These are phyloP conservation scores for Gossypium aridum DNA, from an alignment of 441 rosid species.

Conservation along the genomic window DNA sequence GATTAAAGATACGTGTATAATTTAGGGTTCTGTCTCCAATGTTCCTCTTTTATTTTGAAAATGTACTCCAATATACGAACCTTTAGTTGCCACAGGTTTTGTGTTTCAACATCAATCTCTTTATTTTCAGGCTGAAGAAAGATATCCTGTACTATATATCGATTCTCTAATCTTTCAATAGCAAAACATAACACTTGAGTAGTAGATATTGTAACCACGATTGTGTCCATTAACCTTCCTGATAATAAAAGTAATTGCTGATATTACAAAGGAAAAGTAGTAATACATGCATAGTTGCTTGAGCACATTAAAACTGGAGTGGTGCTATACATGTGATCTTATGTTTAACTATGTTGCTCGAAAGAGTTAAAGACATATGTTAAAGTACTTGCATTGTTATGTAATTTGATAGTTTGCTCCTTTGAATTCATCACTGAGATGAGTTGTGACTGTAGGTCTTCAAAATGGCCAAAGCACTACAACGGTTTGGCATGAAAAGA, in stretches of 20 bases:
- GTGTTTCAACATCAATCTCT: background rate
- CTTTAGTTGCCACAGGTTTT: background rate
- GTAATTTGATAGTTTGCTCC: background rate
- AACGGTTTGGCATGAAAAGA: slow-evolving; percentile 81
- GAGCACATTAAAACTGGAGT: background rate
- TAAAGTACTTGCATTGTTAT: background rate
- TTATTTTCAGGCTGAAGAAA: background rate
- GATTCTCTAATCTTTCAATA: background rate
- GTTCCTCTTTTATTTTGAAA: background rate
- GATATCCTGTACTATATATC: background rate
- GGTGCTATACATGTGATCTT: background rate
- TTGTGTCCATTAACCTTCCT: background rate
- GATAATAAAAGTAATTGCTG: background rate
- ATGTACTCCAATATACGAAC: background rate
- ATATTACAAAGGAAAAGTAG: background rate
- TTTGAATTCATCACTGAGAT: slow-evolving; percentile 4
- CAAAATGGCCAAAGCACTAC: slow-evolving; percentile 92
- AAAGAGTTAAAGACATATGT: background rate
- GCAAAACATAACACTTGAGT: background rate
- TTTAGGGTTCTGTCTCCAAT: background rate
- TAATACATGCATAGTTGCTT: background rate
- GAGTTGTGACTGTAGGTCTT: slow-evolving; percentile 42
- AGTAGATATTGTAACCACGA: background rate
- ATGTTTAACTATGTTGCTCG: background rate
- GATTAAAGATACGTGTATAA: background rate